phyloP scores from a whole-genome alignment of 371 early-diverging fungal species.

The Syncephalastrum sp. region DNA sequence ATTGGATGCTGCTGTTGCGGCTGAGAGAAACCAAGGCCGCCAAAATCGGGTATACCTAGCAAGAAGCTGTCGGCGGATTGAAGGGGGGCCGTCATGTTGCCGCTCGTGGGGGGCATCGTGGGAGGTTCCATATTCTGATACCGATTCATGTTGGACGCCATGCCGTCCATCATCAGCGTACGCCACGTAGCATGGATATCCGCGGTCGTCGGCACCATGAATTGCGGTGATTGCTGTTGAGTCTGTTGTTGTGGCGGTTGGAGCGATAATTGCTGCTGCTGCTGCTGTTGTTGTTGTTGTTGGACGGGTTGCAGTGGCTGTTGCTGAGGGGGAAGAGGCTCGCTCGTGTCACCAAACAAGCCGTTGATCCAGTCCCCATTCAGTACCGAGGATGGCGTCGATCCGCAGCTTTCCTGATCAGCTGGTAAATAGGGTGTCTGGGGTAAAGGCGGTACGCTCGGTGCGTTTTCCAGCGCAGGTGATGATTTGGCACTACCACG shows the following conservation, averaged over 20 bases:
- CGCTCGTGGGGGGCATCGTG: neutral
- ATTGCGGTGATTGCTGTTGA: neutral
- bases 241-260: conserved; percentile 12
- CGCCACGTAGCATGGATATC: too few species aligned
- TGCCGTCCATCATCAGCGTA: too few species aligned
- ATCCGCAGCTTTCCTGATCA: conserved; percentile 21
- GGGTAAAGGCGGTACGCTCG: neutral
- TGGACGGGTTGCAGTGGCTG: neutral
- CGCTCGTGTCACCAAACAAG: conserved; percentile 12
- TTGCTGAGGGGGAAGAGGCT: conserved; percentile 2
- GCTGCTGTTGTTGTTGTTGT: conserved; percentile 12
- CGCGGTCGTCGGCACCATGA: too few species aligned
- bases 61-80: conserved; percentile 11
- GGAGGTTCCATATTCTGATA: neutral
- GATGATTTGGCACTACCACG: conserved; percentile 5
- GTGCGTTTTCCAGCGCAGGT: neutral
- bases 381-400: conserved; percentile 23
- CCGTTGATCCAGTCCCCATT: conserved; percentile 47
- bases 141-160: too few species aligned
- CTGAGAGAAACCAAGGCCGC: neutral
- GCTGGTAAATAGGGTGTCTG: conserved; percentile 4
- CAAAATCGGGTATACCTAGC: conserved; percentile 17
- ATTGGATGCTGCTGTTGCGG: conserved; percentile 6
- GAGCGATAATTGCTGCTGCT: conserved; percentile 6
- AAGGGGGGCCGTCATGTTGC: conserved; percentile 14